phyloP scores from a whole-genome alignment of 2,329 filamentous ascomycete species.

The Fulvia fulva region DNA sequence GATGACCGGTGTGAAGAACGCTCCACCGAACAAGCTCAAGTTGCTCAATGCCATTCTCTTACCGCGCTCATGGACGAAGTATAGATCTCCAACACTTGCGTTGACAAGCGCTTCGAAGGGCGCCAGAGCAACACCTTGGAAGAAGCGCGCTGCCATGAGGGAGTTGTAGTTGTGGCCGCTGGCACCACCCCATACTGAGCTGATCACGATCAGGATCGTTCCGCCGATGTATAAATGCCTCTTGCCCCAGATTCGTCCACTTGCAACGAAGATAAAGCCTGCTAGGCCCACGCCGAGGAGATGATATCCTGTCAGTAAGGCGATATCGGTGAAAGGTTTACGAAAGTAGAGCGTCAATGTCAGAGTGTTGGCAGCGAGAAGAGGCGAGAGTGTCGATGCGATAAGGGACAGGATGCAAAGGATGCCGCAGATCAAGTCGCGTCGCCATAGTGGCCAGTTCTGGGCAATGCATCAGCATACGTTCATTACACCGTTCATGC shows the following conservation, averaged over 20 bases:
- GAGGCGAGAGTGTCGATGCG: conserved; percentile 76
- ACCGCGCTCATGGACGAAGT: conserved; percentile 78
- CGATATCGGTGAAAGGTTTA: conserved; percentile 66
- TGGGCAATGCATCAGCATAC: conserved; percentile 30
- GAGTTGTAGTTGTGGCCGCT: conserved; percentile 65
- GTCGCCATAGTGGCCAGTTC: conserved; percentile 84
- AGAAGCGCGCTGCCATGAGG: conserved; percentile 71
- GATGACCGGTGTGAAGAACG: conserved; percentile 79
- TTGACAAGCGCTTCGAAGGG: conserved; percentile 90
- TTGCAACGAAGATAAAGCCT: conserved; percentile 81
- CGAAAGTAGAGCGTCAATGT: conserved; percentile 66
- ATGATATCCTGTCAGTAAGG: conserved; percentile 81
- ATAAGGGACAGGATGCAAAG: conserved; percentile 79
- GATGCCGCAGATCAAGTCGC: conserved; percentile 73
- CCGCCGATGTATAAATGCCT: conserved; percentile 81
- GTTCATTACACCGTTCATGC: neutral
- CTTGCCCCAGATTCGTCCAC: conserved; percentile 87
- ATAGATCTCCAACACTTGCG: conserved; percentile 82
- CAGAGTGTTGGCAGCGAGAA: conserved; percentile 84
- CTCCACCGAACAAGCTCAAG: conserved; percentile 65
- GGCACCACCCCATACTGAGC: conserved; percentile 73
- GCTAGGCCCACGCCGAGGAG: conserved; percentile 77
- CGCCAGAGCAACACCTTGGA: conserved; percentile 81
- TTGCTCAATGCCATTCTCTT: conserved; percentile 81
- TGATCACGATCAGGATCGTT: conserved; percentile 66